Conservation (phyloP, 768 basidiomycete species). For the Sporobolomyces roseus region DNA sequence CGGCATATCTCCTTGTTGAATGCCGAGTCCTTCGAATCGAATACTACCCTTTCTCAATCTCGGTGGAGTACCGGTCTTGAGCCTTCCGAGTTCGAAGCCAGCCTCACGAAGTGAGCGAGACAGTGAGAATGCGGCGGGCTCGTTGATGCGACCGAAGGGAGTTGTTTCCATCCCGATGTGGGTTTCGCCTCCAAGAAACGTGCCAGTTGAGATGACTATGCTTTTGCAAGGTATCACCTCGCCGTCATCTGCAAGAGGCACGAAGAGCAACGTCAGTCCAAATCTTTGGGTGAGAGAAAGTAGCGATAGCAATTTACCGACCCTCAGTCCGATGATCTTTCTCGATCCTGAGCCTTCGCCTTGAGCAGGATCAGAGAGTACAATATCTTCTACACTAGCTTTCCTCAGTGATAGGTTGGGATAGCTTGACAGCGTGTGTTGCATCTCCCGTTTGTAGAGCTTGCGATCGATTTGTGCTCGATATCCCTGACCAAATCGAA, state of each 20-base stretch:
- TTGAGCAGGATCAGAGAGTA: slow-evolving; percentile 56
- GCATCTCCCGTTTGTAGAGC: slow-evolving; percentile 79
- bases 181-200: slow-evolving; percentile 84
- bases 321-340: slow-evolving; percentile 30
- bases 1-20: slow-evolving; percentile 63
- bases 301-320: slow-evolving; percentile 8
- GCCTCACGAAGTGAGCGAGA: slow-evolving; percentile 69
- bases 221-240: slow-evolving; percentile 71
- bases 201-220: slow-evolving; percentile 85
- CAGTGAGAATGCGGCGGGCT: slow-evolving; percentile 57
- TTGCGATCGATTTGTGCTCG: slow-evolving; percentile 83
- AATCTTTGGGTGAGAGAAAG: not conserved
- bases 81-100: slow-evolving; percentile 74
- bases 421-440: slow-evolving; percentile 62
- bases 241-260: slow-evolving; percentile 58
- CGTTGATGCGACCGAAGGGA: slow-evolving; percentile 42
- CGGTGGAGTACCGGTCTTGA: slow-evolving; percentile 80
- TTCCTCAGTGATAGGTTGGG: slow-evolving; percentile 55
- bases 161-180: slow-evolving; percentile 63
- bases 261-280: not conserved
- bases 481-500: slow-evolving; percentile 59
- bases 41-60: slow-evolving; percentile 68
- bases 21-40: slow-evolving; percentile 60
- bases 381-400: slow-evolving; percentile 49
- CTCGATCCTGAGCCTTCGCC: not conserved